A percentile compares a stretch with the other conserved stretches of the same genome.
These are phyloP conservation scores for Neonothopanus nambi DNA, from an alignment of 1,284 basidiomycete genomes.

Conservation along the genomic window DNA sequence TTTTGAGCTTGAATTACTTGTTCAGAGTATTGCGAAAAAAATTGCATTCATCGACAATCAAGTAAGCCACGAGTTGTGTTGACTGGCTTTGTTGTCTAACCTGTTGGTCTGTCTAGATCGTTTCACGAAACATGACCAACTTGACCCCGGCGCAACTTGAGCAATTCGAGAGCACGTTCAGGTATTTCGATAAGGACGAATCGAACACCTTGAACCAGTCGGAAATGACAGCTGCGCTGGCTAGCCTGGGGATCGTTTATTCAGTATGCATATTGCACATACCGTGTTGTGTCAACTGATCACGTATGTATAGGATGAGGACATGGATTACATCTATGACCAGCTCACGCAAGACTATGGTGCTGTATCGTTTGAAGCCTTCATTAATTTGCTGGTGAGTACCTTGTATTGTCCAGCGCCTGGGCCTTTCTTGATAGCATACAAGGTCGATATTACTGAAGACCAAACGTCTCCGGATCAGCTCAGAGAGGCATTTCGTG, in stretches of 20 bases:
- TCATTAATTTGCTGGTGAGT: slow-evolving; percentile 87
- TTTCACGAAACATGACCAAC: slow-evolving; percentile 89
- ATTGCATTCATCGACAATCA: slow-evolving; percentile 96
- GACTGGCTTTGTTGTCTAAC: slow-evolving; percentile 11
- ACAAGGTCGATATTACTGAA: slow-evolving; percentile 90
- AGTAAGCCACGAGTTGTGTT: slow-evolving; percentile 39
- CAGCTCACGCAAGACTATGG: slow-evolving; percentile 87
- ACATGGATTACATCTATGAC: slow-evolving; percentile 83
- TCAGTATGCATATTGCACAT: slow-evolving; percentile 47
- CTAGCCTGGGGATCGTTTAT: slow-evolving; percentile 93
- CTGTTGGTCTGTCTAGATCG: slow-evolving; percentile 61
- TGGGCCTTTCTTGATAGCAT: not conserved
- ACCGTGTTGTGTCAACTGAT: slow-evolving; percentile 6
- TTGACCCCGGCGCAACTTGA: slow-evolving; percentile 95
- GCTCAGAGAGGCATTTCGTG: slow-evolving; percentile 90
- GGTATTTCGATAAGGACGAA: slow-evolving; percentile 95
- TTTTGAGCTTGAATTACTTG: slow-evolving; percentile 86
- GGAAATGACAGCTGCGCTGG: slow-evolving; percentile 91
- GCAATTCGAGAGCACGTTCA: slow-evolving; percentile 96
- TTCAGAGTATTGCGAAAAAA: slow-evolving; percentile 85
- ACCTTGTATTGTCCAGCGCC: not conserved
- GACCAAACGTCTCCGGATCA: slow-evolving; percentile 94
- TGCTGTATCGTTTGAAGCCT: slow-evolving; percentile 90
- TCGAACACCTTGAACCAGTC: slow-evolving; percentile 84
- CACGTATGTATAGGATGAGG: slow-evolving; percentile 63